These are phyloP conservation scores for Iberis pinnata DNA, from an alignment of 345 rosid species.

Conservation along the genomic window DNA sequence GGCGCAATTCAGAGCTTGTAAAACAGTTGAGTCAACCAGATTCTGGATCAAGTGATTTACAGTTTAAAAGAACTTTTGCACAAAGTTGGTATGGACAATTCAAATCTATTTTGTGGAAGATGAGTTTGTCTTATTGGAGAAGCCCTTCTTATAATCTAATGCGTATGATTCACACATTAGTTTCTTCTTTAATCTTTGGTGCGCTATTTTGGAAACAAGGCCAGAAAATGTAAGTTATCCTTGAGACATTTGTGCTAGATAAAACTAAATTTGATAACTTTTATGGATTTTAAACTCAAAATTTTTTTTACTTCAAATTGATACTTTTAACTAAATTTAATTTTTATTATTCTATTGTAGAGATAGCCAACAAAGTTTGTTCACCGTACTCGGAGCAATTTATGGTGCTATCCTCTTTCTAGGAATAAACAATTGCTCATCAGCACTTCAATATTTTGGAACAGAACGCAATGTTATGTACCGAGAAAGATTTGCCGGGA, in stretches of 20 bases:
- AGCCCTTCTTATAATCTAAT: constrained; percentile 64
- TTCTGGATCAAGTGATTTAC: constrained; percentile 46
- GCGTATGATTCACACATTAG: constrained; percentile 38
- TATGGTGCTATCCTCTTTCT: constrained; percentile 39
- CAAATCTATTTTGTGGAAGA: constrained; percentile 72
- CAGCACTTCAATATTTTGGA: constrained; percentile 47
- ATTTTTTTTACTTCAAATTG: too few relatives aligned
- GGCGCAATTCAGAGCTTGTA: constrained; percentile 47
- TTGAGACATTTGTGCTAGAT: too few relatives aligned
- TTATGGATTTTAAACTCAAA: background rate
- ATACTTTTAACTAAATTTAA: background rate
- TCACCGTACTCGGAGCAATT: constrained; percentile 55
- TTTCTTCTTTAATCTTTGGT: constrained; percentile 51
- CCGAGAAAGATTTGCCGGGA: constrained; percentile 77
- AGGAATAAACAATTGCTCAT: constrained; percentile 64
- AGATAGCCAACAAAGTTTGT: constrained; percentile 54
- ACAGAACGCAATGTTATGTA: constrained; percentile 63
- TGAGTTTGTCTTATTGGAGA: constrained; percentile 70
- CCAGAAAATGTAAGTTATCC: constrained; percentile 36
- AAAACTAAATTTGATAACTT: background rate
- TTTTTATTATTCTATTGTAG: constrained; percentile 22
- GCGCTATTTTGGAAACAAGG: constrained; percentile 78
- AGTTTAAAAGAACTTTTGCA: constrained; percentile 49
- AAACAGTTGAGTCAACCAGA: constrained; percentile 46
- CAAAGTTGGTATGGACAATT: constrained; percentile 62